Conservation (phyloP, 2,329 filamentous ascomycete species). For the Leptographium procerum region DNA sequence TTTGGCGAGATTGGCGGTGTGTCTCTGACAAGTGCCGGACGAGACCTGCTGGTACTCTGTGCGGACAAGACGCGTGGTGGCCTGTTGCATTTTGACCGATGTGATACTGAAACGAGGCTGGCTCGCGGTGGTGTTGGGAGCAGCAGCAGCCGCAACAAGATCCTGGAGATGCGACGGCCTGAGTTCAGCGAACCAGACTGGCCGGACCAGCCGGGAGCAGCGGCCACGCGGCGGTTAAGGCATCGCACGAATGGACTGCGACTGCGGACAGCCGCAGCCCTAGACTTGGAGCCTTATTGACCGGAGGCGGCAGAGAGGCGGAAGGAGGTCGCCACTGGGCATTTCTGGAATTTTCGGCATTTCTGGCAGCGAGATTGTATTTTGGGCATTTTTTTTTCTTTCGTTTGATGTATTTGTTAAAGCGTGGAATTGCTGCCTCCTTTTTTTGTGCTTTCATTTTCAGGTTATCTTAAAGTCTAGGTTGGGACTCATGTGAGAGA, state of each 20-base stretch:
- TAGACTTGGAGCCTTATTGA: slow-evolving; percentile 2
- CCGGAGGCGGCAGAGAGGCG: not conserved
- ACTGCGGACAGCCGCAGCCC: not conserved
- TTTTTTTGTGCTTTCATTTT: too few species aligned
- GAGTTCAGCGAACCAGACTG: slow-evolving; percentile 5
- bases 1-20: slow-evolving; percentile 67
- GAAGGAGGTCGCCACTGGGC: not conserved
- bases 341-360: not conserved
- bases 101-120: slow-evolving; percentile 24
- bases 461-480: too few species aligned
- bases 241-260: not conserved
- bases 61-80: slow-evolving; percentile 56
- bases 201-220: not conserved
- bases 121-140: slow-evolving; percentile 9
- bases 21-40: slow-evolving; percentile 54
- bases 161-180: not conserved
- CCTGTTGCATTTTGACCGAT: slow-evolving; percentile 49
- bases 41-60: slow-evolving; percentile 57
- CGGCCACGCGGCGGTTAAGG: not conserved
- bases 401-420: not conserved
- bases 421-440: too few species aligned
- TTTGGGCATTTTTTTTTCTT: not conserved
- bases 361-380: not conserved
- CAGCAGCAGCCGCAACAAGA: not conserved
- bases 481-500: too few species aligned